Evolutionary conservation across 345 rosid genomes (phyloP).

Genomic region (Pugionium dolabratum): DNA sequence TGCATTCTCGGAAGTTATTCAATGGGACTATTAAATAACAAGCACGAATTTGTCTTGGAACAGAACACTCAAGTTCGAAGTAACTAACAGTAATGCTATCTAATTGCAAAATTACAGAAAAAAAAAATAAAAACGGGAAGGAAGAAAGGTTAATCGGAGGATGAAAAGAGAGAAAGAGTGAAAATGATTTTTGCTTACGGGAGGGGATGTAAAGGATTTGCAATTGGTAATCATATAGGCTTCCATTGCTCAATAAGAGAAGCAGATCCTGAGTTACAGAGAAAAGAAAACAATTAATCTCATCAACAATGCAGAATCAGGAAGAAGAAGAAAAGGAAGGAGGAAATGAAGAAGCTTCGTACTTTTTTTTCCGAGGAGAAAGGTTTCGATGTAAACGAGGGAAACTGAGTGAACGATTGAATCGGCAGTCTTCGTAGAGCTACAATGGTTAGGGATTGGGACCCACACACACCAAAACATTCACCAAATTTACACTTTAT

Average conservation of each 20-base stretch:
- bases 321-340: too few relatives aligned
- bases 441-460: not conserved
- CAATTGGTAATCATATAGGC: slow-evolving; percentile 60
- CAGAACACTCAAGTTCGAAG: not conserved
- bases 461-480: not conserved
- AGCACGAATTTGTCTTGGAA: too few relatives aligned
- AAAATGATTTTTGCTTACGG: slow-evolving; percentile 47
- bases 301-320: too few relatives aligned
- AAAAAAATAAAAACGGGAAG: not conserved
- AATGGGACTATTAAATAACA: too few relatives aligned
- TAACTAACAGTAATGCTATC: not conserved
- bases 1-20: too few relatives aligned
- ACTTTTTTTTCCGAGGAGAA: not conserved
- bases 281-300: not conserved
- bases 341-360: too few relatives aligned
- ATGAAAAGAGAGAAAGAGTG: not conserved
- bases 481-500: not conserved
- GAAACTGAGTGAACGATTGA: not conserved
- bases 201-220: slow-evolving; percentile 58
- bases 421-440: not conserved
- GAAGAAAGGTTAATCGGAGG: not conserved
- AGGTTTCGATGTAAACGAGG: slow-evolving; percentile 10
- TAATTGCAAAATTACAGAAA: not conserved
- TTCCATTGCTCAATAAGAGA: slow-evolving; percentile 50
- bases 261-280: slow-evolving; percentile 21